A percentile compares a stretch with the other conserved stretches of the same genome.
These are phyloP conservation scores for Lepidium didymum DNA, from an alignment of 345 rosid species.

Conservation along the genomic window DNA sequence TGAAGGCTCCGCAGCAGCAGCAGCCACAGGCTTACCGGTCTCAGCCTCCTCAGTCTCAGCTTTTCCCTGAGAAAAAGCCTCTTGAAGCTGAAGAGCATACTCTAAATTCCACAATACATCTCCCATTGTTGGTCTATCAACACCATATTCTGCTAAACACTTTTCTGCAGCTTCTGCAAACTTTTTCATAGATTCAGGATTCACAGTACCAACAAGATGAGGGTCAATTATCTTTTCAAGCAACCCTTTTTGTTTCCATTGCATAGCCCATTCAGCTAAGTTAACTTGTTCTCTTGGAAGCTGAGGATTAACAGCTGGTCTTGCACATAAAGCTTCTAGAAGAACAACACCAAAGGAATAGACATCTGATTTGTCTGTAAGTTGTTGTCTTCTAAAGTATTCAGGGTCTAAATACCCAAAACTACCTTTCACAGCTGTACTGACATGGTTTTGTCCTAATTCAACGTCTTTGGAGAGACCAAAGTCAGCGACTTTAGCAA, in stretches of 20 bases:
- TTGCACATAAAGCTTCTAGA: conserved; percentile 47
- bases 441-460: conserved; percentile 55
- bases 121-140: conserved; percentile 59
- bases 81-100: conserved; percentile 71
- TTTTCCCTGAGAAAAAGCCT: conserved; percentile 41
- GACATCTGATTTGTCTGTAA: conserved; percentile 55
- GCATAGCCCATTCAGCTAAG: conserved; percentile 62
- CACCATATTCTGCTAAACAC: conserved; percentile 49
- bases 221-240: conserved; percentile 42
- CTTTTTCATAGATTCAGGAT: conserved; percentile 48
- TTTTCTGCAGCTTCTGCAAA: conserved; percentile 56
- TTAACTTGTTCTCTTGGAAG: conserved; percentile 62
- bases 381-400: conserved; percentile 57
- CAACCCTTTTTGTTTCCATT: conserved; percentile 38
- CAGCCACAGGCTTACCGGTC: conserved; percentile 3
- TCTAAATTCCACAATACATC: conserved; percentile 69
- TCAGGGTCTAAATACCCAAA: conserved; percentile 57
- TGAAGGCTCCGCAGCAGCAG: conserved; percentile 2
- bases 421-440: conserved; percentile 42
- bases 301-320: conserved; percentile 52
- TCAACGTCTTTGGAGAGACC: conserved; percentile 74
- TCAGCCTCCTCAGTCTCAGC: conserved; percentile 36
- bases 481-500: conserved; percentile 73
- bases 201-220: conserved; percentile 32
- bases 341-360: conserved; percentile 63